Percentiles rank a stretch among this genome's conserved stretches.
Conservation (phyloP, 2,329 filamentous ascomycete species). For the Aspergillus persii region DNA sequence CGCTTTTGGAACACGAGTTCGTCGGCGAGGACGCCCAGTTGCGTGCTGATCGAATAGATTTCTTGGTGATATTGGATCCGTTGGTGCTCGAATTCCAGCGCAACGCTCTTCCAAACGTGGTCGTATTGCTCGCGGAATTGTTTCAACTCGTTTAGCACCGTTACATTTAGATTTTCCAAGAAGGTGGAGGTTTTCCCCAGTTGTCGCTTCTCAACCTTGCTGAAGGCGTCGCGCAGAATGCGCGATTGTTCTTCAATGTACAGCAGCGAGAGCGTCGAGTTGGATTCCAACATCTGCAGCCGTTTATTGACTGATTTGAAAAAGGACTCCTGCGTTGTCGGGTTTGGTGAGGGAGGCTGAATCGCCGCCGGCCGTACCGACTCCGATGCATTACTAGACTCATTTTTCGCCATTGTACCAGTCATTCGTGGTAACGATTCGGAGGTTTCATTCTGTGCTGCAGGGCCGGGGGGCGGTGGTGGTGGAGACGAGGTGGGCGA, state of each 20-base stretch:
- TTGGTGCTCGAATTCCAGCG: conserved; percentile 86
- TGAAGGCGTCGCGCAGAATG: conserved; percentile 82
- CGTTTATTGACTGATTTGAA: conserved; percentile 97
- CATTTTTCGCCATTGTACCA: conserved; percentile 26
- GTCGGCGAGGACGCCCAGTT: conserved; percentile 87
- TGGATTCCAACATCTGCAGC: conserved; percentile 83
- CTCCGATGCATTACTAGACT: conserved; percentile 30
- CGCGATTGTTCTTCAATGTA: conserved; percentile 97
- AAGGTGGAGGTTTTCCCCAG: conserved; percentile 79
- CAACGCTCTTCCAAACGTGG: conserved; percentile 93
- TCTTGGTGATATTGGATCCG: conserved; percentile 80
- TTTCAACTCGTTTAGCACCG: conserved; percentile 76
- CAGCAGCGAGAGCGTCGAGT: conserved; percentile 86
- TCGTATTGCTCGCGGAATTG: conserved; percentile 84
- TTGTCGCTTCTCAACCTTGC: conserved; percentile 83
- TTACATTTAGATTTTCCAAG: conserved; percentile 79
- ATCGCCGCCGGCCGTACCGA: conserved; percentile 39
- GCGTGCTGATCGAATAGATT: conserved; percentile 73
- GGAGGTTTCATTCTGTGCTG: conserved; percentile 21
- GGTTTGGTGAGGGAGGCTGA: conserved; percentile 57
- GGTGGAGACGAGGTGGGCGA: not conserved
- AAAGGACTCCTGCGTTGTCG: conserved; percentile 93
- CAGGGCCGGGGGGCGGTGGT: conserved; percentile 12
- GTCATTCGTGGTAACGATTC: conserved; percentile 23
- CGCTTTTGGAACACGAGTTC: conserved; percentile 82